Evolutionary conservation across 768 basidiomycete species (phyloP).

Genomic region (Cystofilobasidium capitatum): DNA sequence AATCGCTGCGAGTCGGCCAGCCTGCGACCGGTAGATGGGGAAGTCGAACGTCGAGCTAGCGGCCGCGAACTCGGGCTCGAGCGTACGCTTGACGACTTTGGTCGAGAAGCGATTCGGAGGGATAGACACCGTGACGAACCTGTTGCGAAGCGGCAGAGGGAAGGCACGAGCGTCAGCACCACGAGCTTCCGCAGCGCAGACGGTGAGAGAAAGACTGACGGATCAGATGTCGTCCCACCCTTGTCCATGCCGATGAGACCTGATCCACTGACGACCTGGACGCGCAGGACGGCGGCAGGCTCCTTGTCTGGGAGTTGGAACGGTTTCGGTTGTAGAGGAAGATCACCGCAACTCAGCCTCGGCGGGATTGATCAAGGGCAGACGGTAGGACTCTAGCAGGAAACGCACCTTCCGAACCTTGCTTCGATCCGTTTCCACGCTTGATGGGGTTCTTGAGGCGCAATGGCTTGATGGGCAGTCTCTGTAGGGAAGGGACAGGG

Average conservation of each 20-base stretch:
- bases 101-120: constrained; percentile 57
- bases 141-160: constrained; percentile 37
- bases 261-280: constrained; percentile 37
- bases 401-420: neutral
- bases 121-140: constrained; percentile 60
- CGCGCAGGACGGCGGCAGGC: constrained; percentile 34
- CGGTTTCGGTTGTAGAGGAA: neutral
- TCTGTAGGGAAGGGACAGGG: neutral
- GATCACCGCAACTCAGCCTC: neutral
- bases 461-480: neutral
- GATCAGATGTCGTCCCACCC: constrained; percentile 35
- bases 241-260: constrained; percentile 37
- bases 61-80: constrained; percentile 56
- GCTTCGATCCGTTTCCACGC: neutral
- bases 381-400: neutral
- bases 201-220: constrained; percentile 31
- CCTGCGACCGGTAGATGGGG: constrained; percentile 64
- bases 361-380: neutral
- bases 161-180: neutral
- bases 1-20: constrained; percentile 41
- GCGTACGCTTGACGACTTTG: constrained; percentile 60
- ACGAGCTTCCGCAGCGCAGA: neutral
- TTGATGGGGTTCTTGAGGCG: neutral
- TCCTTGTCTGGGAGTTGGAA: neutral
- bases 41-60: constrained; percentile 83